These are phyloP conservation scores for Bullera alba DNA, from an alignment of 768 basidiomycete species.

Conservation along the genomic window DNA sequence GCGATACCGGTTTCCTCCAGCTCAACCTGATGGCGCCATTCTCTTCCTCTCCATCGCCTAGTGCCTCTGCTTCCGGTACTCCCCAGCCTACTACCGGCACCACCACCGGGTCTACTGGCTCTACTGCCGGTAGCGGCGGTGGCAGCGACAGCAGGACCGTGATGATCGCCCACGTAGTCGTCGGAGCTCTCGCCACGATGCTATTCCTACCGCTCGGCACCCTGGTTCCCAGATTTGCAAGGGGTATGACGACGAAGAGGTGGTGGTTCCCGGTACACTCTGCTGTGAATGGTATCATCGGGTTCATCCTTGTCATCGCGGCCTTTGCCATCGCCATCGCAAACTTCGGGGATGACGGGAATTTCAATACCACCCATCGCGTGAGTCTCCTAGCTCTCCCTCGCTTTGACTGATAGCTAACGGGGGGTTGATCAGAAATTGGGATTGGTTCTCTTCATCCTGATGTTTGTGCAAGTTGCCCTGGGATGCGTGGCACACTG, in stretches of 20 bases:
- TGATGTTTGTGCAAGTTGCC: constrained; percentile 53
- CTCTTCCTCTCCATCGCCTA: not conserved
- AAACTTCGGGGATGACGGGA: constrained; percentile 4
- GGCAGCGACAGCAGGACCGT: constrained; percentile 19
- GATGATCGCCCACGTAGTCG: constrained; percentile 55
- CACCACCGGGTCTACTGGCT: not conserved
- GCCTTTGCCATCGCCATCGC: constrained; percentile 15
- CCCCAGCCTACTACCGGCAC: not conserved
- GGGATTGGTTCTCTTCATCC: constrained; percentile 53
- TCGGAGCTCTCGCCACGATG: constrained; percentile 54
- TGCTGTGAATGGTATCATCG: constrained; percentile 52
- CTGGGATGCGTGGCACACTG: constrained; percentile 56
- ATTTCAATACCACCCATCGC: constrained; percentile 13
- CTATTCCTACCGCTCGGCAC: constrained; percentile 55
- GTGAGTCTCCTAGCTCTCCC: constrained; percentile 5
- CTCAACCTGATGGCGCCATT: constrained; percentile 52
- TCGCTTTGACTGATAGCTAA: not conserved
- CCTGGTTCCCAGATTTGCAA: constrained; percentile 54
- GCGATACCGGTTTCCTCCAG: constrained; percentile 47
- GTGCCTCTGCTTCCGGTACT: not conserved
- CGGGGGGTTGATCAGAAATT: too few species aligned
- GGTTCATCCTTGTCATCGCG: constrained; percentile 9
- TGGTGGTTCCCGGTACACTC: constrained; percentile 57
- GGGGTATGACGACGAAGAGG: constrained; percentile 50
- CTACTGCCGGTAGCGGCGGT: not conserved